Evolutionary conservation across 2,329 filamentous ascomycete genomes (phyloP).

Genomic region (Apiospora sp.): DNA sequence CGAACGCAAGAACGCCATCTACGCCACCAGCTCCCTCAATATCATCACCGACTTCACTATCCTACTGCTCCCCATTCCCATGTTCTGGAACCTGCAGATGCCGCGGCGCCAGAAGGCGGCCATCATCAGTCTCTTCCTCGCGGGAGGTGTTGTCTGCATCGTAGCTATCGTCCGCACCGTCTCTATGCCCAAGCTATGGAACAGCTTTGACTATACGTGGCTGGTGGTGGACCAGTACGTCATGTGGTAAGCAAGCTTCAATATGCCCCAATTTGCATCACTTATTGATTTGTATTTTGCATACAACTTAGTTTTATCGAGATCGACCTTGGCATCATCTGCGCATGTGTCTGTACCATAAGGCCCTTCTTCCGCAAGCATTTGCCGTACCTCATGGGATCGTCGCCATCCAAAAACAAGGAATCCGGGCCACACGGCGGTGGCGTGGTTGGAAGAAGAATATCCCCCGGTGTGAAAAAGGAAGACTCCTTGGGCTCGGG

Average conservation of each 20-base stretch:
- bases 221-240: not conserved
- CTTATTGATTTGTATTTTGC: not conserved
- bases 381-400: not conserved
- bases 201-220: not conserved
- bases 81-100: not conserved
- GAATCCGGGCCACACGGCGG: no score
- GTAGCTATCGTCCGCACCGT: not conserved
- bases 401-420: no score
- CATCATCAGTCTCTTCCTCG: not conserved
- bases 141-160: not conserved
- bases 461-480: no score
- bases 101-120: constrained; percentile 1
- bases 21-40: not conserved
- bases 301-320: not conserved
- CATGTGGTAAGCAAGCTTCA: not conserved
- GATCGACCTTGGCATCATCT: not conserved
- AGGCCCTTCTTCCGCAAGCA: not conserved
- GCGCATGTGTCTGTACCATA: not conserved
- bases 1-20: not conserved
- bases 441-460: no score
- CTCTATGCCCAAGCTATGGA: not conserved
- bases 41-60: constrained; percentile 22
- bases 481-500: not conserved
- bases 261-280: not conserved
- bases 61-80: constrained; percentile 10